Base-by-base conservation (phyloP, 2,329 filamentous ascomycete species). In the Microsporum ferrugineum region DNA sequence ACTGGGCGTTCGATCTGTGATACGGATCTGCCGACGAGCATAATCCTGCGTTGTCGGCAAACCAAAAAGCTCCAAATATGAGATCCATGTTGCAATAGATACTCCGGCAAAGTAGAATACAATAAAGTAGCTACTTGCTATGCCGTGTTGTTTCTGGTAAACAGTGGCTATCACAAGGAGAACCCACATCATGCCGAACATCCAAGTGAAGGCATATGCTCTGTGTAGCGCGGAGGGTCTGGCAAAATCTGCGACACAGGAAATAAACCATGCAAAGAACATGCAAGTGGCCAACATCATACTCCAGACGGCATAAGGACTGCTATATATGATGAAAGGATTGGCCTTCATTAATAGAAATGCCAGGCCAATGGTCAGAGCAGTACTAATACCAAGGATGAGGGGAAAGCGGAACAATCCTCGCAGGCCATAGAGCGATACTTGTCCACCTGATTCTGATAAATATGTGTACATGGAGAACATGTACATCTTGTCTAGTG, bases 261-360 rank as follows among this genome's bases (percentile, higher is more conserved):
- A 85, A 39, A 95, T 79, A 65, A 90, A 86, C 92, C 92, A 97
- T 53, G 90, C 86, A 23, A 86, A 73, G 62, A 88, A 85, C 69
- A 94, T 84, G 79, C 91, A 96, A 0, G 89, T 79, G 0, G 88
- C 88, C 0, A 92, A 70, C 77, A 91, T 88, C 86, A 95, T 95
- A 33, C 84, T 84, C 89, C 91, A 95, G 69, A 96, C 87, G 3
- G 88, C 81, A 71, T 94, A 97, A 56, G 86, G 82, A 68, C 88
- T 95, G 74, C 89, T 91, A 76, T 96, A 94, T n/a, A 94, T 79
- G 67, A 97, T 90, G 68, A 89, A 82, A 0, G 92, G 91, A 70
- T 97, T 97, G 70, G 92, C 77, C 72, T 94, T 95, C 41, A 83
- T 83, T 47, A 95, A 69, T 58, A 97, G 74, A 66, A 88, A 88